A percentile compares a stretch with the other conserved stretches of the same genome.
Evolutionary conservation across 1,284 basidiomycete species (phyloP).

Genomic region (Chalciporus sp.): DNA sequence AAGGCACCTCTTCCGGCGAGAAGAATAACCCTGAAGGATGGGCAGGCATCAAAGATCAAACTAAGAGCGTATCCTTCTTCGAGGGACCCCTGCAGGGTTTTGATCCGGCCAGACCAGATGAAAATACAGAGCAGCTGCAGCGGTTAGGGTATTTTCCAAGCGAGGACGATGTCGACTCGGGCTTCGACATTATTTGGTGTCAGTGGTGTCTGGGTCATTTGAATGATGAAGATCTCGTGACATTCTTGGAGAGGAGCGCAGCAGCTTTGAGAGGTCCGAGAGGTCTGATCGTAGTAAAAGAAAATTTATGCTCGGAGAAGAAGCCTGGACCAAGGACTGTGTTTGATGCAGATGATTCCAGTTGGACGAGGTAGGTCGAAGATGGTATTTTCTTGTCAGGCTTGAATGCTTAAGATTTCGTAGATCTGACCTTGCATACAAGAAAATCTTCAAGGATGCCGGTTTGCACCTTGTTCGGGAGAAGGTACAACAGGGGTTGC

Average conservation of each 20-base stretch:
- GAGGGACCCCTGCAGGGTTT: slow-evolving; percentile 78
- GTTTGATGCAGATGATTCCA: slow-evolving; percentile 88
- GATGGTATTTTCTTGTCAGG: neutral
- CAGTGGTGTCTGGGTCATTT: slow-evolving; percentile 97
- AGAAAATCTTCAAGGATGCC: slow-evolving; percentile 68
- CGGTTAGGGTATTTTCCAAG: slow-evolving; percentile 57
- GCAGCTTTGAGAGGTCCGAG: slow-evolving; percentile 51
- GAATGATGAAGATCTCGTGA: slow-evolving; percentile 73
- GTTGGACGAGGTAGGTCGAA: slow-evolving; percentile 69
- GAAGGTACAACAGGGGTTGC: slow-evolving; percentile 78
- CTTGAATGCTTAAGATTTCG: slow-evolving; percentile 10
- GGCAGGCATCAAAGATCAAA: slow-evolving; percentile 65
- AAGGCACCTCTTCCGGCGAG: slow-evolving; percentile 22
- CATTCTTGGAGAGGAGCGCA: slow-evolving; percentile 69
- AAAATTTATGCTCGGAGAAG: slow-evolving; percentile 79
- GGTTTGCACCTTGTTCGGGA: slow-evolving; percentile 71
- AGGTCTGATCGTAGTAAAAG: slow-evolving; percentile 84
- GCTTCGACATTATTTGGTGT: slow-evolving; percentile 87
- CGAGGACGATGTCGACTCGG: slow-evolving; percentile 48
- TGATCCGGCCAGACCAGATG: slow-evolving; percentile 58
- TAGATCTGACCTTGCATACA: slow-evolving; percentile 86
- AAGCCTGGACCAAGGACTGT: slow-evolving; percentile 57
- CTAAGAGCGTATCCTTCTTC: slow-evolving; percentile 82
- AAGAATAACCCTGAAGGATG: slow-evolving; percentile 43
- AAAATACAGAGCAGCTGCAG: slow-evolving; percentile 48